Base-by-base conservation (phyloP, 176 grass and related monocot species). In the Hordeum marinum region DNA sequence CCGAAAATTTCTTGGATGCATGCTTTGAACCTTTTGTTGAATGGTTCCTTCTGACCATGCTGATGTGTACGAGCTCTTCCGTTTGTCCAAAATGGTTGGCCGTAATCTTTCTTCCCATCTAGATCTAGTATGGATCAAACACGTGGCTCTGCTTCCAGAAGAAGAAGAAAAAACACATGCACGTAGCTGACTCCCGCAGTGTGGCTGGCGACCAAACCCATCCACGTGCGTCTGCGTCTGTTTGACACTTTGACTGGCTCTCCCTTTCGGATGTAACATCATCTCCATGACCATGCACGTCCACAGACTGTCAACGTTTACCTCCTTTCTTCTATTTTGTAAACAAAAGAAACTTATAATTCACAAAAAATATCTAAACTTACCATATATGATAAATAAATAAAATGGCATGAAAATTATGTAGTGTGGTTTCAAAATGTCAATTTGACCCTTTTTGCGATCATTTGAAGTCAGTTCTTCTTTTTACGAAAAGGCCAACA, bases 181-280 rank as follows among this genome's bases (percentile, higher is more conserved):
- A 21, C 18, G 52, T 21, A 57, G 52, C 52, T 57, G 18, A 57
- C 52, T 54, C 39, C 77, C 2, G 46, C 25, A 35, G 45, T 61
- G 68, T 69, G 82, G 77, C 77, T 81, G 82, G 27, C 65, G 70
- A 69, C 26, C 77, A 80, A 80, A 85, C 87, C 23, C 24, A 2
- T 77, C 63, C 72, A 86, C 63, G 83, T 78, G 40, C 65, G 40
- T 9, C 63, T 71, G 72, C 78, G 20, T 77, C 50, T 72, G 78
- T 82, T 89, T 82, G 83, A 89, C 82, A 26, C 72, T 86, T 89
- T 81, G 78, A 85, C 82, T 8, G 48, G 41, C 34, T 72, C 46
- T 15, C 46, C 9, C 60, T 43, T 69, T 23, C 7, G 1, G 11
- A 74, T 1, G 77, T 73, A 62, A 55, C 63, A 1, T 63, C 77